These are phyloP conservation scores for Leccinum sublutescens DNA, from an alignment of 768 basidiomycete genomes.

Conservation along the genomic window DNA sequence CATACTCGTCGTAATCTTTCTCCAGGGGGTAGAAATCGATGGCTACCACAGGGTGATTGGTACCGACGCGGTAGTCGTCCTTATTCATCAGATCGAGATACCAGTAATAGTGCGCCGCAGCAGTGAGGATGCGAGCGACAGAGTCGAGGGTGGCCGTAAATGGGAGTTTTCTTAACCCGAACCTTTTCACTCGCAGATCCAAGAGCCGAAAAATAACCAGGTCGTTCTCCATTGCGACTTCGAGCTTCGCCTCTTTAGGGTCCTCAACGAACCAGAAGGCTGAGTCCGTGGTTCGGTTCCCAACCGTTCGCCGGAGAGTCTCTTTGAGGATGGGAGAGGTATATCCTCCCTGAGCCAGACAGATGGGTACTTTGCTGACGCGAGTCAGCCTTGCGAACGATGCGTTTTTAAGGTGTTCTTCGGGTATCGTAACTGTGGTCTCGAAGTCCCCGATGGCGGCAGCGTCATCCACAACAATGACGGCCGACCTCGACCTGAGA, in stretches of 20 bases:
- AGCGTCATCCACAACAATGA: conserved; percentile 4
- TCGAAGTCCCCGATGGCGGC: no score
- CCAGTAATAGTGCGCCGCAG: background rate
- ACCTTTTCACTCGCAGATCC: background rate
- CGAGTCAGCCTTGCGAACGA: no score
- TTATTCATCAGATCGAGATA: background rate
- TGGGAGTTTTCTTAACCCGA: background rate
- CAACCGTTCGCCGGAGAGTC: background rate
- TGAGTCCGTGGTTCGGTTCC: background rate
- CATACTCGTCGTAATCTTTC: background rate
- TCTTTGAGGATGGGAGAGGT: background rate
- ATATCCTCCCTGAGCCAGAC: background rate
- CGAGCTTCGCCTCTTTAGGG: conserved; percentile 2
- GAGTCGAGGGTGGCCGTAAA: background rate
- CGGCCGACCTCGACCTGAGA: background rate
- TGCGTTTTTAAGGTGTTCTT: no score
- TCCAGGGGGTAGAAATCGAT: background rate
- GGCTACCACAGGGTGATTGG: background rate
- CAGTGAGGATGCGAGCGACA: background rate
- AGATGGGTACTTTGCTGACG: conserved; percentile 1
- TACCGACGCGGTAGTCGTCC: background rate
- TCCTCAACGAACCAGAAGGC: background rate
- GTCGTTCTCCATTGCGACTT: background rate
- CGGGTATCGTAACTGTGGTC: no score
- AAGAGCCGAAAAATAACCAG: background rate